phyloP scores from a whole-genome alignment of 768 basidiomycete species.

The Suillus tomentosus region DNA sequence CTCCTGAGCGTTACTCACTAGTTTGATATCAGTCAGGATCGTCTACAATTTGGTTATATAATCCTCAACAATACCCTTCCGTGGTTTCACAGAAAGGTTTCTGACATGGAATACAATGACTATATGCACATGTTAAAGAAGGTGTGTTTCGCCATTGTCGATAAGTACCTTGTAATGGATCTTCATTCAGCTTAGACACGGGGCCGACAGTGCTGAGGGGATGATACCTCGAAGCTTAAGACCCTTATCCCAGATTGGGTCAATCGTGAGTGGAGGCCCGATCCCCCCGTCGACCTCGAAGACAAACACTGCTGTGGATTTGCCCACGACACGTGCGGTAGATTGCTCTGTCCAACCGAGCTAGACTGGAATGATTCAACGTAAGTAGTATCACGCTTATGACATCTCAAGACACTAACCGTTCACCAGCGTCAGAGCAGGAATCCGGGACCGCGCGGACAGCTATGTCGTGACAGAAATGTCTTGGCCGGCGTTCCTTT shows the following conservation, averaged over 20 bases:
- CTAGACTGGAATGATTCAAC: no score
- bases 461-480: no score
- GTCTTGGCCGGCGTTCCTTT: no score
- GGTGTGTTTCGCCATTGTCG: background rate
- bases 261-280: background rate
- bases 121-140: background rate
- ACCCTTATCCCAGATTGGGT: background rate
- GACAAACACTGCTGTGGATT: no score
- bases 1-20: background rate
- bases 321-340: no score
- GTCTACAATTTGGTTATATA: background rate
- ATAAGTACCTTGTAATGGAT: background rate
- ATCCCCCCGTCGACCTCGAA: background rate
- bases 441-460: no score
- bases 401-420: no score
- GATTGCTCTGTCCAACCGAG: no score
- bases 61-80: background rate
- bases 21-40: background rate
- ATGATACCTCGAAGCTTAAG: background rate
- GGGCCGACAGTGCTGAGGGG: background rate
- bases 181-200: background rate
- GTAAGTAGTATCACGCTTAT: no score
- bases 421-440: no score
- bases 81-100: background rate
- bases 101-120: background rate